phyloP scores from a whole-genome alignment of 1,284 basidiomycete species.

The Retiboletus flavoniger region DNA sequence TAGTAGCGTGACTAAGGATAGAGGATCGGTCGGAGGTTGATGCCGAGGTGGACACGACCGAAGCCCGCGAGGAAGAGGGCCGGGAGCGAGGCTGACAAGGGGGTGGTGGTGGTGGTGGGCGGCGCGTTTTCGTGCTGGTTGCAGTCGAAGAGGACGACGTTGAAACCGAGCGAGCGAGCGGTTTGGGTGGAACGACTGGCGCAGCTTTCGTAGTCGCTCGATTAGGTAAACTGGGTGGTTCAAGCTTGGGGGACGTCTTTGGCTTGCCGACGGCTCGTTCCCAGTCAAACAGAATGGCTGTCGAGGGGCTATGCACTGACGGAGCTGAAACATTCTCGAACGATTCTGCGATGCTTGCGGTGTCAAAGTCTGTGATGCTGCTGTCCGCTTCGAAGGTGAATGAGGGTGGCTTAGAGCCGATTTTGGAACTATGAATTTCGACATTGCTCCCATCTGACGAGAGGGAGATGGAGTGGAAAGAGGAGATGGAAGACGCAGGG shows the following conservation, averaged over 20 bases:
- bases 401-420: constrained; percentile 34
- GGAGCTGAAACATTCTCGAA: constrained; percentile 65
- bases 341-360: constrained; percentile 62
- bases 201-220: constrained; percentile 38
- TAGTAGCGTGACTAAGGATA: constrained; percentile 51
- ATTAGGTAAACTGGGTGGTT: constrained; percentile 57
- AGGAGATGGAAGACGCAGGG: constrained; percentile 69
- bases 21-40: constrained; percentile 62
- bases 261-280: constrained; percentile 37
- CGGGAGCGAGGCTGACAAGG: constrained; percentile 33
- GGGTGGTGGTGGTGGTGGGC: constrained; percentile 36
- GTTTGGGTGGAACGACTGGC: constrained; percentile 32
- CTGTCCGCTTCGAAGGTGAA: constrained; percentile 46
- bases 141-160: constrained; percentile 34
- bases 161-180: constrained; percentile 32
- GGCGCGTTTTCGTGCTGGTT: constrained; percentile 33
- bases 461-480: constrained; percentile 77
- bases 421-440: constrained; percentile 34
- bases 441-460: constrained; percentile 60
- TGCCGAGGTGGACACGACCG: constrained; percentile 36
- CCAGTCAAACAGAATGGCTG: constrained; percentile 45
- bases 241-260: constrained; percentile 27
- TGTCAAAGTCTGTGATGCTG: constrained; percentile 44
- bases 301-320: constrained; percentile 43
- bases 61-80: constrained; percentile 42